These are phyloP conservation scores for Lizonia empirigonia DNA, from an alignment of 2,329 filamentous ascomycete species.

Conservation along the genomic window DNA sequence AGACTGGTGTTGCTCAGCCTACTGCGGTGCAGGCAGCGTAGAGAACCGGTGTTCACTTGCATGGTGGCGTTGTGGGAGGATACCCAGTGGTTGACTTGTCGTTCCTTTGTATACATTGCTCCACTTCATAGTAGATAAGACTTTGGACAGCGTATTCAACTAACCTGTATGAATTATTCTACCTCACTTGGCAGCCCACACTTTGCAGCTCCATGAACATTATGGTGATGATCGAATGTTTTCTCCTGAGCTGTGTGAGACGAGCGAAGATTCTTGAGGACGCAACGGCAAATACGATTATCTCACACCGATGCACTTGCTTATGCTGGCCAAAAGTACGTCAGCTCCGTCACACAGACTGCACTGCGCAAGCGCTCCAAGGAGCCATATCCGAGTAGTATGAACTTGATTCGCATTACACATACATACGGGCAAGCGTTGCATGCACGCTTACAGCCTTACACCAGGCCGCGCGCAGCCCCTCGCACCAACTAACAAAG, in stretches of 20 bases:
- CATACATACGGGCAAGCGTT: constrained; percentile 12
- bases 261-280: too few relatives aligned
- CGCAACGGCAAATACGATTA: neutral
- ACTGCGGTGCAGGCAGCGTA: neutral
- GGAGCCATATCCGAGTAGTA: neutral
- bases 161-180: neutral
- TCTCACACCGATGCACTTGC: constrained; percentile 1
- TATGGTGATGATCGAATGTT: neutral
- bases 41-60: neutral
- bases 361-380: neutral
- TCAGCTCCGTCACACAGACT: neutral
- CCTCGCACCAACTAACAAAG: neutral
- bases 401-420: constrained; percentile 9
- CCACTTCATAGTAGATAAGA: neutral
- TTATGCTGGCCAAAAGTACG: neutral
- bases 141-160: neutral
- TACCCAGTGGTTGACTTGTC: constrained; percentile 7
- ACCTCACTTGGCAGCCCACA: too few relatives aligned
- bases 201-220: too few relatives aligned
- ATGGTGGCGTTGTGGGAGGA: constrained; percentile 12
- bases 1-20: neutral
- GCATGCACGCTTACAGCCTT: constrained; percentile 1
- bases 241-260: too few relatives aligned
- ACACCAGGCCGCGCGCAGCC: neutral
- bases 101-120: constrained; percentile 7